Base-by-base conservation (phyloP, 768 basidiomycete genomes). In the Clathrus columnatus region DNA sequence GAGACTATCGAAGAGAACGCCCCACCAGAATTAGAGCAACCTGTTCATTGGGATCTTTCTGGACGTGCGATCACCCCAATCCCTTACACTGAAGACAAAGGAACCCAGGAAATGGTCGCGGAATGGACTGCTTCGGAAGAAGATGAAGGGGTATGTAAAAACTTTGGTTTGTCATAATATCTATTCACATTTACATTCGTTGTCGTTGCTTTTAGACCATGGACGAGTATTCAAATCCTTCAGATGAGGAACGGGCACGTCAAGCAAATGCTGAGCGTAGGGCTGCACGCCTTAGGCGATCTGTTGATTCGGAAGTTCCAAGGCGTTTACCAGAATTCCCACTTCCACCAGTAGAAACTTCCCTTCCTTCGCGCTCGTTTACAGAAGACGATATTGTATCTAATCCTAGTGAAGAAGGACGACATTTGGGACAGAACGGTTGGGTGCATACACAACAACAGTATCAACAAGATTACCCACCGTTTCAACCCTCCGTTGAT, bases 71-170 rank as follows among this genome's bases (percentile, higher is more conserved):
- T 44, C 28, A 41, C 29, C 48, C 42, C 32, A 45, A n/a, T 42
- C 14, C 44, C 42, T 23, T 41, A 48, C 51, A 18, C 28, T 7
- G 45, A 51, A 32, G 20, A 48, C 55, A 21, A 29, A 30, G 53
- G 41, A 18, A 8, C 46, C 18, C 21, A 47, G 18, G 54, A 55
- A 16, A 44, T 29, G 48, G 78, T 81, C 21, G 83, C 73, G 5
- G 88, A 90, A 61, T 90, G 89, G 88, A 91, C 88, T 3, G 89
- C 85, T 16, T 87, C 86, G 41, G 88, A 91, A 65, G 88, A 88
- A n/a, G 36, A 50, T 14, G 43, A 36, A 52, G 45, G n/a, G 18
- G 51, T 59, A 57, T 48, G 44, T 58, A 43, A 52, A 46, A 47
- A 36, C 24, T 30, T 51, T 49, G 24, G 55, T 43, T 51, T 48